Conservation (phyloP, 441 rosid genomes). For the Pelargonium fulgidum region DNA sequence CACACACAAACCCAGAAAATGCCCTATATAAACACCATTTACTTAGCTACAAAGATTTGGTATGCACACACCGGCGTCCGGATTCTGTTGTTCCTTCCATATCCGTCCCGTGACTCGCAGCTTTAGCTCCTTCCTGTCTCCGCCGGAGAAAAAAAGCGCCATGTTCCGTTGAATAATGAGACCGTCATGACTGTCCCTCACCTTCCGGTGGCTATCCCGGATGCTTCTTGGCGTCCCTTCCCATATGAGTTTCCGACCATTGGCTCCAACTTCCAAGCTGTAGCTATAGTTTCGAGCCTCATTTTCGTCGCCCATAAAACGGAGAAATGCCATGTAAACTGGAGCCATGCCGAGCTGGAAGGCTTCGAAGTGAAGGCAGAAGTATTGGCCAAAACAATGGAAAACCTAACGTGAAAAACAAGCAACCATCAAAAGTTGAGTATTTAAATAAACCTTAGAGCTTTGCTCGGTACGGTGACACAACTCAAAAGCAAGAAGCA, state of each 20-base stretch:
- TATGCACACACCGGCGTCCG: slow-evolving; percentile 72
- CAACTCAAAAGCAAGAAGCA: background rate
- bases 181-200: slow-evolving; percentile 90
- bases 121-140: slow-evolving; percentile 88
- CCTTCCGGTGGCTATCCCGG: slow-evolving; percentile 86
- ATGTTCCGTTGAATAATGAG: slow-evolving; percentile 82
- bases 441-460: too few relatives aligned
- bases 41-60: slow-evolving; percentile 70
- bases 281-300: slow-evolving; percentile 83
- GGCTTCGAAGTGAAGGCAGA: slow-evolving; percentile 94
- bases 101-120: slow-evolving; percentile 84
- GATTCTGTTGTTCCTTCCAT: slow-evolving; percentile 93
- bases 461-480: slow-evolving; percentile 34
- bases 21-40: background rate
- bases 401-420: slow-evolving; percentile 50
- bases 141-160: slow-evolving; percentile 48
- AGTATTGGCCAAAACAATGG: slow-evolving; percentile 90
- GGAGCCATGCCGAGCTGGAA: slow-evolving; percentile 96
- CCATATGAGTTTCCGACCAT: slow-evolving; percentile 78
- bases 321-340: slow-evolving; percentile 85
- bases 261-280: slow-evolving; percentile 91
- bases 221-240: slow-evolving; percentile 87
- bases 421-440: too few relatives aligned
- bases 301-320: slow-evolving; percentile 85
- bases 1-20: background rate